Base-by-base conservation (phyloP, 805 yeast species). In the Myxozyma geophila region DNA sequence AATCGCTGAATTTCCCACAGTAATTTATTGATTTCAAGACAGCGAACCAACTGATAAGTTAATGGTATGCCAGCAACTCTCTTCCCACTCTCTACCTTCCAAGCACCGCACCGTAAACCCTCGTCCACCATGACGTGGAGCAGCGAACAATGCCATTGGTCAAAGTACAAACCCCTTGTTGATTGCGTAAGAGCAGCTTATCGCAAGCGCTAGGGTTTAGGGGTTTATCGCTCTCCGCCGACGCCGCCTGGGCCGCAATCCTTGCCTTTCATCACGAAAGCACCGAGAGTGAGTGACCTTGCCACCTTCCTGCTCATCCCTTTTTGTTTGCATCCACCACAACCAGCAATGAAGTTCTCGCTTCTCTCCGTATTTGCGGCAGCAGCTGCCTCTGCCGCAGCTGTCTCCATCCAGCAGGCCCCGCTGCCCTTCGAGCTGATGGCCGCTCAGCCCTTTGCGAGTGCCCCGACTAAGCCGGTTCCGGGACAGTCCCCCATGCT, bases 401-500 rank as follows among this genome's bases (percentile, higher is more conserved):
- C 60, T 17, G 54, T 47, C 19, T 57, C 58, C 10, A 37, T 43
- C 15, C 62, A 54, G 54, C 57, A 60, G 64, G 47, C 46, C 19
- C 68, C 66, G n/a, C 46, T 66, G 47, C 62, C 58, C 7, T 66
- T 66, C 53, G 58, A 47, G 41, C 35, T 47, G 49, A 4, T 37
- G 19, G 33, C 49, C 47, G 48, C 43, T 7, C 48, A 57, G 35
- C 47, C 50, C 4, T 5, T 53, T 48, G 57, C 39, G 6, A 33
- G 57, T 10, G 62, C 64, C 6, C 63, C 65, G 13, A 66, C 62
- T 21, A 59, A 44, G 59, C 96, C 96, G 7, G 85, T 93, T 46
- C 96, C 96, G 0, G 99, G 99, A 6, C 90, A 85, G 67, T 88
- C 97, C 0, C 98, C 98, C 17, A 81, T 95, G 40, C 78, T 82